Evolutionary conservation across 2,329 filamentous ascomycete species (phyloP).

Genomic region (Dactylellina cionopaga): DNA sequence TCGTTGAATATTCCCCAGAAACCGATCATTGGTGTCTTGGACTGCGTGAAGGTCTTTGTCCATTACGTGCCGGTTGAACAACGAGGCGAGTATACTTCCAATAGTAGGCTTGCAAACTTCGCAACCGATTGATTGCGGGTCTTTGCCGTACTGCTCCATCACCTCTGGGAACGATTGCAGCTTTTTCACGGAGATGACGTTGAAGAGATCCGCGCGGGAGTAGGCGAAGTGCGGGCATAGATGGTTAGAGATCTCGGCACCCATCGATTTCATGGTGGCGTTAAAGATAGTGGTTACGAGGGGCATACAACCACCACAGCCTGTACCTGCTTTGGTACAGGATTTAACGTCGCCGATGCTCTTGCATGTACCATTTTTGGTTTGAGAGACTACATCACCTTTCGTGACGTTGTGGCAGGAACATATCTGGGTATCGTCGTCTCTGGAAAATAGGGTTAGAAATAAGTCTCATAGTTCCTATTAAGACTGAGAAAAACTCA

Average conservation of each 20-base stretch:
- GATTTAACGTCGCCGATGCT: constrained; percentile 84
- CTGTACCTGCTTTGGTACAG: constrained; percentile 90
- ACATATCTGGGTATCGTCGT: constrained; percentile 88
- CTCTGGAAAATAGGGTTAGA: constrained; percentile 59
- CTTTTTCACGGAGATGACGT: constrained; percentile 83
- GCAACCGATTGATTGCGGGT: constrained; percentile 78
- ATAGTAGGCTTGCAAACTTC: constrained; percentile 87
- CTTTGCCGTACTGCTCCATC: constrained; percentile 80
- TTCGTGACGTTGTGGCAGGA: constrained; percentile 94
- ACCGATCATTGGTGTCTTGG: constrained; percentile 91
- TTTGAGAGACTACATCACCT: constrained; percentile 75
- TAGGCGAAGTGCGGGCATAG: constrained; percentile 85
- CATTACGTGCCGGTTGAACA: constrained; percentile 87
- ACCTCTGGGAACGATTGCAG: constrained; percentile 77
- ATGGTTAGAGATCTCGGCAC: constrained; percentile 86
- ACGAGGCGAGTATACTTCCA: constrained; percentile 79
- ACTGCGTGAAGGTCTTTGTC: constrained; percentile 75
- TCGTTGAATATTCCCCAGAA: constrained; percentile 87
- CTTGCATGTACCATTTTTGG: constrained; percentile 83
- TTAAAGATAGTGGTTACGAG: constrained; percentile 91
- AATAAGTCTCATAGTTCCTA: background rate
- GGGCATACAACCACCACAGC: constrained; percentile 89
- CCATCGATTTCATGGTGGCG: constrained; percentile 84
- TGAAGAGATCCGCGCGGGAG: constrained; percentile 87
- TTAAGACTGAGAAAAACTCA: constrained; percentile 58